Evolutionary conservation across 2,329 filamentous ascomycete species (phyloP), one percentile per base, ranked within the genome.

Genomic region (Davidsoniella eucalypti): DNA sequence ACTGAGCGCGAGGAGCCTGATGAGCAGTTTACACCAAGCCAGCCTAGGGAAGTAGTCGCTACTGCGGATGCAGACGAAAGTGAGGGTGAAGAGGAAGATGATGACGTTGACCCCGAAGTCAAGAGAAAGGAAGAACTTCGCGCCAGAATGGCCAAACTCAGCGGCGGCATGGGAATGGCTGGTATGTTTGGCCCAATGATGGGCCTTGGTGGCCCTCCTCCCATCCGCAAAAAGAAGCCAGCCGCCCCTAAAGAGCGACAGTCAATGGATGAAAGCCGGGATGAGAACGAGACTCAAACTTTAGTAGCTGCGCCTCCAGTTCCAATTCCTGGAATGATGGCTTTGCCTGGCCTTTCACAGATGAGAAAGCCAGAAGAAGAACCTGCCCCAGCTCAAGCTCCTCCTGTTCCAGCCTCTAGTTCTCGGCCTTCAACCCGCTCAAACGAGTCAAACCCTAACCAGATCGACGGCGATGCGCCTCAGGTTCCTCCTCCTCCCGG

Each of bases 91-190:
- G 77, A 76, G 2, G 78, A 78, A 12, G 82, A 84, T 17, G 83
- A 87, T 29, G 85, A 88, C 44, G 70, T 93, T 47, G 88, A 96
- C 59, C 87, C 87, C 1, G 92, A 98, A 63, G 73, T 86, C 18
- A 80, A 78, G 57, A 82, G 88, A 48, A 84, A 82, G 61, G 80
- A 94, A 65, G 90, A 95, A 62, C 71, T 98, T 29, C 79, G 92
- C 54, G 87, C 92, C 54, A 80, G 92, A 58, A 98, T 98, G 87
- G 92, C 92, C 43, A 95, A 94, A 67, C 92, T 98, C 83, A 94
- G 90, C 57, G 90, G 90, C 50, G 90, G 90, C 18, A 94, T 94
- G 86, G 87, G 87, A 44, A 94, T 96, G 82, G 80, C 87, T 61
- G 86, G 87, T 58, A 92, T 95, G 79, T 29, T 85, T 16, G 75